Conservation (phyloP, 225 moss, liverwort and hornwort genomes). For the Physcomitrellopsis africana region DNA sequence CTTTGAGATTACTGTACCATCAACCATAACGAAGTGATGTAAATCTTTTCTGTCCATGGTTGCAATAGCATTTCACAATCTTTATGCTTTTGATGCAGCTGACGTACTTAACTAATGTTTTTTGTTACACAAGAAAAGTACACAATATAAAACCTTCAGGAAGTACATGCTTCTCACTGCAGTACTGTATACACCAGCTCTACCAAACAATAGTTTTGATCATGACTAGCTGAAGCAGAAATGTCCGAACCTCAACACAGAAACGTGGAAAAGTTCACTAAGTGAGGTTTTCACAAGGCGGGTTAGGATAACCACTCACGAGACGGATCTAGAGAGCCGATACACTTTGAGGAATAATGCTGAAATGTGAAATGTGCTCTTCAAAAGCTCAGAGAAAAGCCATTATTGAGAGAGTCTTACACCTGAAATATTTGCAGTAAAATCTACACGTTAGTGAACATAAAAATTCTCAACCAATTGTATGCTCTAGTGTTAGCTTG, state of each 20-base stretch:
- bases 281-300: constrained; percentile 10
- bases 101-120: too few species aligned
- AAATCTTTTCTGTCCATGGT: too few species aligned
- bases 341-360: neutral
- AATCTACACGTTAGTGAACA: neutral
- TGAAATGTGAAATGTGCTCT: constrained; percentile 8
- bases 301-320: constrained; percentile 10
- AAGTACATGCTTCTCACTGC: neutral
- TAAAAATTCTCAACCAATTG: constrained; percentile 4
- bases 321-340: neutral
- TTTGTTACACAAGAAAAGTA: neutral
- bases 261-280: neutral
- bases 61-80: too few species aligned
- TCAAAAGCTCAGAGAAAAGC: constrained; percentile 25
- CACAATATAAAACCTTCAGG: neutral
- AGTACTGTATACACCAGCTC: neutral
- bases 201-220: neutral
- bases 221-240: constrained; percentile 14
- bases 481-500: neutral
- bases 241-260: neutral
- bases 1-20: too few species aligned
- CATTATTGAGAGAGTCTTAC: constrained; percentile 8
- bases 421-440: constrained; percentile 37
- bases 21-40: too few species aligned
- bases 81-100: too few species aligned